Conservation (phyloP, 2,329 filamentous ascomycete genomes). For the Fusarium guadeloupense region DNA sequence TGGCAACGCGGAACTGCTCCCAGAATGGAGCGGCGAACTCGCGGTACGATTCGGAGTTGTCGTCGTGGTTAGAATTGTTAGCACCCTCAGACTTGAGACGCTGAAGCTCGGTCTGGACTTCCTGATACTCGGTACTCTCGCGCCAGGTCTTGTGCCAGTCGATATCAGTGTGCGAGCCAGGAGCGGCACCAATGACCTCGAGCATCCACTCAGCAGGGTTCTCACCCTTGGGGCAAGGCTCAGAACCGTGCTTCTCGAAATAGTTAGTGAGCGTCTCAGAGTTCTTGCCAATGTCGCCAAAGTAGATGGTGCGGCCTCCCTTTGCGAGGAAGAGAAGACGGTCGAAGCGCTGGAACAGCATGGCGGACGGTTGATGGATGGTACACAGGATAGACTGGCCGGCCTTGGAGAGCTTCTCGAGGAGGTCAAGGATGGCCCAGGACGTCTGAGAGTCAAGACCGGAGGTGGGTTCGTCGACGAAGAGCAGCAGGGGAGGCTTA, state of each 20-base stretch:
- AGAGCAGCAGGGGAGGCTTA: constrained; percentile 58
- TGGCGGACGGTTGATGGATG: constrained; percentile 60
- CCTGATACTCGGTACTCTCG: constrained; percentile 58
- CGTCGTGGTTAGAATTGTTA: constrained; percentile 42
- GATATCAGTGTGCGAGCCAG: constrained; percentile 33
- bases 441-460: constrained; percentile 70
- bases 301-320: constrained; percentile 41
- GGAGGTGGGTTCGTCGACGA: constrained; percentile 63
- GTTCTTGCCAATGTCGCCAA: constrained; percentile 41
- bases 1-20: constrained; percentile 72
- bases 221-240: constrained; percentile 29
- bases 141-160: constrained; percentile 42
- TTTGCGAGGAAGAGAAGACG: constrained; percentile 59
- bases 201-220: constrained; percentile 44
- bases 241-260: constrained; percentile 35
- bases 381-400: constrained; percentile 62
- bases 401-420: constrained; percentile 68
- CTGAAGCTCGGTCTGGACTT: constrained; percentile 63
- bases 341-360: constrained; percentile 59
- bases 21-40: constrained; percentile 84
- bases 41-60: constrained; percentile 60
- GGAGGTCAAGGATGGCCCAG: constrained; percentile 76
- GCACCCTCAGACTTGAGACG: constrained; percentile 62
- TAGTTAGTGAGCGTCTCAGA: constrained; percentile 35
- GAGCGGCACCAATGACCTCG: constrained; percentile 40